Evolutionary conservation across 2,329 filamentous ascomycete species (phyloP), one percentile per base, ranked within the genome.

Genomic region (Lasiodiplodia theobromae): DNA sequence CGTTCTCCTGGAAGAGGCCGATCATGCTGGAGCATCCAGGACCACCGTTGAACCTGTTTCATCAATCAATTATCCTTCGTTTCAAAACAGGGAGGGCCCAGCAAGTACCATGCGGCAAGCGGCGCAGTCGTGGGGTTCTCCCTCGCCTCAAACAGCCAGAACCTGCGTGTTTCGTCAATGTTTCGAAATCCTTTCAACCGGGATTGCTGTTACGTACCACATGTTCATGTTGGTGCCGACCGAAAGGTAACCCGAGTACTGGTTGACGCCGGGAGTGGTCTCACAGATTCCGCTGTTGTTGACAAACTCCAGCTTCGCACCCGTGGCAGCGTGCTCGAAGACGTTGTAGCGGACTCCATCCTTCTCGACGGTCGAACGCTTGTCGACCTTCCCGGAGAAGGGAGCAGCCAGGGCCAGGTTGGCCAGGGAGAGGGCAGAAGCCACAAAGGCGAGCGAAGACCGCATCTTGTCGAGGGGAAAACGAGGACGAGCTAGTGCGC

Each of bases 141-240:
- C 12, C 84, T 77, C 7, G 82, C 78, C 72, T 85, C 83, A 64
- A 85, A 85, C 71, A 83, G 83, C 82, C 82, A 82, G 69, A 82
- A 82, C 54, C 54, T 58, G 34, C 54, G n/a, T 21, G 34, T 58
- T 58, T 38, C 34, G 11, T 54, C 16, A 63, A 23, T n/a, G 38
- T 47, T 63, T 47, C 58, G 23, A 44, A 47, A 6, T 37, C 18
- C 6, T 23, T 21, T 2, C 16, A 31, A 14, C 16, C 16, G 31
- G 53, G 16, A 5, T 1, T 11, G 2, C 10, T 8, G 21, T 40
- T 8, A 40, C 54, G 34, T 40, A 58, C 80, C 77, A 80, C 78
- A 68, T 81, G 76, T 38, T 76, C 77, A 60, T 60, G 54, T 75
- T 72, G 3, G 82, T 80, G 47, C 77, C 72, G 56, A 79, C 71